Evolutionary conservation across 495 filamentous ascomycete genomes (phyloP), one percentile per base, ranked within the genome.

Genomic region (Platismatia glauca): DNA sequence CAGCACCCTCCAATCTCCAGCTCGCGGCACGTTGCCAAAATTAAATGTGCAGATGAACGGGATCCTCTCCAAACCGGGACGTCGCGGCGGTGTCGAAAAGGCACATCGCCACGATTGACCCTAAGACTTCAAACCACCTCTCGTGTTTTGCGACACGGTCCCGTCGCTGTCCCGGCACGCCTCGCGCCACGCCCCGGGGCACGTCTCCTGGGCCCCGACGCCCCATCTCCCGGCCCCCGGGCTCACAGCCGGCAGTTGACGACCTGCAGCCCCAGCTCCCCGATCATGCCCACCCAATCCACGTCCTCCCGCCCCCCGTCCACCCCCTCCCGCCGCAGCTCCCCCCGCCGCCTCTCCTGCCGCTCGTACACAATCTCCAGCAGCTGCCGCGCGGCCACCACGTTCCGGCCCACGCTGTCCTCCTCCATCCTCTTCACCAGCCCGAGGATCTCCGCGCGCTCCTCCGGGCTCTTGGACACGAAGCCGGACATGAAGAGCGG

Each of bases 401-500:
- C 75, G 59, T 78, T 81, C 39, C 77, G 71, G 7, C 83, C 82
- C 62, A 82, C 75, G 37, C 80, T 80, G 39, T 78, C 71, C 22
- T 75, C 72, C 63, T 82, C 78, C 67, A 85, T 73, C 11, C 69
- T 72, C 18, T 71, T 75, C 35, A 85, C 73, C 58, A 86, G 63
- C 20, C 77, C 72, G 63, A 84, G 73, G 7, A 78, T 78, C 71
- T 76, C 71, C 65, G 73, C 72, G 69, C 84, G 82, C 13, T 79
- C 72, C 0, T 71, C 72, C 20, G 70, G 69, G 24, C 74, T 72
- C 11, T 68, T 70, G 0, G 78, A 67, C 0, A 77, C 77, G 46
- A 78, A 74, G 12, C 82, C 83, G 0, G 82, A 77, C 58, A 86
- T 76, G 69, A 85, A 85, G 0, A 85, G 67, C 0, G 83, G 82